A percentile compares a stretch with the other conserved stretches of the same genome.
Conservation (phyloP, 2,329 filamentous ascomycete species). For the Calonectria hongkongensis region DNA sequence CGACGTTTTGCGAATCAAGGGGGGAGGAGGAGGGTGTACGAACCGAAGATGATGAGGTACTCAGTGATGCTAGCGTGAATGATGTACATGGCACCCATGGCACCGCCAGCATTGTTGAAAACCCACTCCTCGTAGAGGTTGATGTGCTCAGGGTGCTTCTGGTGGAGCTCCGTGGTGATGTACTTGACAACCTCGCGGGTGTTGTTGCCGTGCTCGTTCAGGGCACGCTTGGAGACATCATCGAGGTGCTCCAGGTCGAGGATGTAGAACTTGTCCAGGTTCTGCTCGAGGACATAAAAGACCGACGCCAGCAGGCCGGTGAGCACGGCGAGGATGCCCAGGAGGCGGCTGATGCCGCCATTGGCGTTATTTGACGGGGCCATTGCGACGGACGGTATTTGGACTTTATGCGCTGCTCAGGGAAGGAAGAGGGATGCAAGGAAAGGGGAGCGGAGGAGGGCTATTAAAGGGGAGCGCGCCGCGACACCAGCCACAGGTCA, state of each 20-base stretch:
- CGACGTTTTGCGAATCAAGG: neutral
- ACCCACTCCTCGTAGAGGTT: conserved; percentile 88
- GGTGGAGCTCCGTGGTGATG: conserved; percentile 81
- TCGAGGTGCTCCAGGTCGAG: conserved; percentile 82
- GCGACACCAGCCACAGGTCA: conserved; percentile 35
- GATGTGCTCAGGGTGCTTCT: conserved; percentile 72
- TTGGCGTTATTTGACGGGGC: conserved; percentile 38
- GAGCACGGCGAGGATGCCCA: conserved; percentile 71
- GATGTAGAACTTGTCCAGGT: conserved; percentile 82
- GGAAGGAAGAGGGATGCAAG: neutral
- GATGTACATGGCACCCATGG: conserved; percentile 94
- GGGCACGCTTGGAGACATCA: conserved; percentile 78
- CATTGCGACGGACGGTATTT: conserved; percentile 21
- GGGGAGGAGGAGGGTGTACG: conserved; percentile 30
- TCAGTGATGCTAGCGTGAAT: conserved; percentile 94
- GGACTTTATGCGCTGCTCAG: neutral
- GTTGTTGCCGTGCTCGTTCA: conserved; percentile 83
- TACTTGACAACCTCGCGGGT: conserved; percentile 80
- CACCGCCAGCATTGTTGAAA: conserved; percentile 93
- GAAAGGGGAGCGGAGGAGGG: conserved; percentile 9
- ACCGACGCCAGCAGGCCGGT: conserved; percentile 73
- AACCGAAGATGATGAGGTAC: conserved; percentile 90
- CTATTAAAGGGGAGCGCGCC: conserved; percentile 7
- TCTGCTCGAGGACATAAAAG: conserved; percentile 74
- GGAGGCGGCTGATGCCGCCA: conserved; percentile 60